Evolutionary conservation across 2,329 filamentous ascomycete genomes (phyloP).

Genomic region (Cladosporium sp.): DNA sequence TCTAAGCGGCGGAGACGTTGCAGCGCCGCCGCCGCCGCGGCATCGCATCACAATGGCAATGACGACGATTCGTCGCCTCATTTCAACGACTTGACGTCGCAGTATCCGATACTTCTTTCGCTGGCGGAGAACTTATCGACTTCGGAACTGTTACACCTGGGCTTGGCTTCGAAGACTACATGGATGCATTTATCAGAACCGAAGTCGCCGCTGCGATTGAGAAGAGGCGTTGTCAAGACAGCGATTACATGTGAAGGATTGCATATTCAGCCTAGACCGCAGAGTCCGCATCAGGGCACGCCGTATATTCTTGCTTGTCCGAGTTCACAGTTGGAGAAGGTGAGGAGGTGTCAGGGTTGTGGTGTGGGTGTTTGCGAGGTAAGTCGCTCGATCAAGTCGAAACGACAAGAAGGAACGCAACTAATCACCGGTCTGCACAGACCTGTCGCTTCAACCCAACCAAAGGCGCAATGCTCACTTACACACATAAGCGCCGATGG

Average conservation of each 20-base stretch:
- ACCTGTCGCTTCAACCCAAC: slow-evolving; percentile 9
- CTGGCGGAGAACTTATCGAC: slow-evolving; percentile 6
- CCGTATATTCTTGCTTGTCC: slow-evolving; percentile 6
- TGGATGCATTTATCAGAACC: slow-evolving; percentile 1
- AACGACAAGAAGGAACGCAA: background rate
- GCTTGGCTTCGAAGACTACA: slow-evolving; percentile 6
- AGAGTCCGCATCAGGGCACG: slow-evolving; percentile 8
- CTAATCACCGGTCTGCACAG: background rate
- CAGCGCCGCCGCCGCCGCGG: too few species aligned
- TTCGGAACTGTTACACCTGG: slow-evolving; percentile 6
- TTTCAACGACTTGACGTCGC: slow-evolving; percentile 8
- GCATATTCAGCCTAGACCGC: slow-evolving; percentile 9
- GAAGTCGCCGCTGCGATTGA: background rate
- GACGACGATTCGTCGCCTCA: background rate
- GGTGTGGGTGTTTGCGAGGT: slow-evolving; percentile 11
- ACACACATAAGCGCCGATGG: slow-evolving; percentile 12
- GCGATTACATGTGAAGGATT: slow-evolving; percentile 2
- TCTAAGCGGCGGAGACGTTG: background rate
- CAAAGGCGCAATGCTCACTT: slow-evolving; percentile 13
- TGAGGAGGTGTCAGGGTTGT: slow-evolving; percentile 6
- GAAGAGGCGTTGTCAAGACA: background rate
- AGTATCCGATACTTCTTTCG: slow-evolving; percentile 10
- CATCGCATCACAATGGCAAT: too few species aligned
- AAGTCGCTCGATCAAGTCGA: background rate
- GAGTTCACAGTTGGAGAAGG: slow-evolving; percentile 3